phyloP scores from a whole-genome alignment of 345 rosid genomes.

The Acer negundo region DNA sequence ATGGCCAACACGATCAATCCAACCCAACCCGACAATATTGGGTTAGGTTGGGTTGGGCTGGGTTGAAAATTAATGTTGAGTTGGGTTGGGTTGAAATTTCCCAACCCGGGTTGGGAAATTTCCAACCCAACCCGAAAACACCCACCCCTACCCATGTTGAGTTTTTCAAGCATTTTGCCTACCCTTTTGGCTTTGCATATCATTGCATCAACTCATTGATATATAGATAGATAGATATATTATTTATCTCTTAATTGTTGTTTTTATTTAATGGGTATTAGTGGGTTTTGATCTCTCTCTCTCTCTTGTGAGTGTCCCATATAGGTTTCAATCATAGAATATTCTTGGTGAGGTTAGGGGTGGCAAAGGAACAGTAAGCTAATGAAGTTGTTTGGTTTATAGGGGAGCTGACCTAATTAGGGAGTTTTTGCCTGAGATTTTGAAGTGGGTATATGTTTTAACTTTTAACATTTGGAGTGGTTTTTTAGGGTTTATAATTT shows the following conservation, averaged over 20 bases:
- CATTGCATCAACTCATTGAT: slow-evolving; percentile 14
- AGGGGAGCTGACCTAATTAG: slow-evolving; percentile 44
- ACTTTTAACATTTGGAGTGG: slow-evolving; percentile 18
- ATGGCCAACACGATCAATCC: too few species aligned
- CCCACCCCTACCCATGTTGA: slow-evolving; percentile 21
- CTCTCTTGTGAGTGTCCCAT: too few species aligned
- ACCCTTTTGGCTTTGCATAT: slow-evolving; percentile 19
- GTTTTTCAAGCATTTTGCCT: slow-evolving; percentile 32
- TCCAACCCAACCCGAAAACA: too few species aligned
- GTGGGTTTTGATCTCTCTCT: slow-evolving; percentile 24
- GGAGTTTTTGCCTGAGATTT: slow-evolving; percentile 23
- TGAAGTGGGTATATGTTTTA: slow-evolving; percentile 28
- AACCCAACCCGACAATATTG: too few species aligned
- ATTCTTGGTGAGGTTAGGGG: slow-evolving; percentile 33
- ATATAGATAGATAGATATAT: background rate
- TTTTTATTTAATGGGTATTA: slow-evolving; percentile 35
- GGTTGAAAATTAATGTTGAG: too few species aligned
- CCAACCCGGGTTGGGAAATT: too few species aligned
- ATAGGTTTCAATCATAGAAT: slow-evolving; percentile 32
- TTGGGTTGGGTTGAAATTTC: too few species aligned
- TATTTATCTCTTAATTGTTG: slow-evolving; percentile 13
- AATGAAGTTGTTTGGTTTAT: slow-evolving; percentile 11
- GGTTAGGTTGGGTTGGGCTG: too few species aligned
- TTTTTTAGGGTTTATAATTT: slow-evolving; percentile 31
- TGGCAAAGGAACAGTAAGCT: background rate